phyloP scores from a whole-genome alignment of 2,329 filamentous ascomycete species.

The Penicillium occitanis region DNA sequence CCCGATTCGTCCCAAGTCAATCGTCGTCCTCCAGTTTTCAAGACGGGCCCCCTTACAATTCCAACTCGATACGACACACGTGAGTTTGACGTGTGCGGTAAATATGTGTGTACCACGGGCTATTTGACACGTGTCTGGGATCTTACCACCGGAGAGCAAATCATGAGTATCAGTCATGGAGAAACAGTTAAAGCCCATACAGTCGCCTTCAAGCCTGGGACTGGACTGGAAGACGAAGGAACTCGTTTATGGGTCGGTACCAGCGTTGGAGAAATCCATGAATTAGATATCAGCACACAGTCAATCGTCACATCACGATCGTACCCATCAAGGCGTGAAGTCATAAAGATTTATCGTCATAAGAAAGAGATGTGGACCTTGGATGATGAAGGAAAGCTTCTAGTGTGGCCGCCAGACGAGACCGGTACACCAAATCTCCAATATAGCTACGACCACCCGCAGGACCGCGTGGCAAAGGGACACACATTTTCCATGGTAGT shows the following conservation, averaged over 20 bases:
- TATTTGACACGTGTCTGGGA: constrained; percentile 88
- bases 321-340: constrained; percentile 74
- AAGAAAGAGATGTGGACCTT: constrained; percentile 90
- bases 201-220: constrained; percentile 79
- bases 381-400: constrained; percentile 82
- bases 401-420: constrained; percentile 80
- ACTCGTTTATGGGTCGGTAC: constrained; percentile 85
- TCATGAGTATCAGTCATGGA: constrained; percentile 78
- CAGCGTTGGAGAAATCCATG: constrained; percentile 81
- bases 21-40: constrained; percentile 74
- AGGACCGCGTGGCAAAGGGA: constrained; percentile 72
- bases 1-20: constrained; percentile 85
- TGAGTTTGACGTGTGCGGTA: constrained; percentile 82
- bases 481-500: constrained; percentile 87
- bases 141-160: constrained; percentile 72
- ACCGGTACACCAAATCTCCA: constrained; percentile 72
- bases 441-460: constrained; percentile 65
- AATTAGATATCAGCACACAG: constrained; percentile 77
- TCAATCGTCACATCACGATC: constrained; percentile 67
- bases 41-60: constrained; percentile 72
- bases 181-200: constrained; percentile 82
- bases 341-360: constrained; percentile 82
- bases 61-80: constrained; percentile 82
- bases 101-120: constrained; percentile 82
- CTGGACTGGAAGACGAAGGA: constrained; percentile 76